These are phyloP conservation scores for Penicillium diatomitis DNA, from an alignment of 495 filamentous ascomycete genomes.

Conservation along the genomic window DNA sequence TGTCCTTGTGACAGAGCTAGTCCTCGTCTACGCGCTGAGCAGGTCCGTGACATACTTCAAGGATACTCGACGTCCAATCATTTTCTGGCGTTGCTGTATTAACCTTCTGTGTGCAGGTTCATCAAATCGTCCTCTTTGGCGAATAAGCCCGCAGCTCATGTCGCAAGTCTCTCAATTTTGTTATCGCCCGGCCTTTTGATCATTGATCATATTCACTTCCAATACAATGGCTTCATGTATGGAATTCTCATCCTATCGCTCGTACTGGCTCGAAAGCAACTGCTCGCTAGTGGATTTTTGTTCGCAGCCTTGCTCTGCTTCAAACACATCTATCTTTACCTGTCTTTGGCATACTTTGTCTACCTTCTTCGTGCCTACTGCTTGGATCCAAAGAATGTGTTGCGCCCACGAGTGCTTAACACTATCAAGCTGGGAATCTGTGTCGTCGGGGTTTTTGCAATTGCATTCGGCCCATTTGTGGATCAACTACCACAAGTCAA, in stretches of 20 bases:
- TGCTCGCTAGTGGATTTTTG: conserved; percentile 67
- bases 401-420: conserved; percentile 69
- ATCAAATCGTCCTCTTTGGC: conserved; percentile 54
- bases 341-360: conserved; percentile 93
- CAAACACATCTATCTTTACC: conserved; percentile 97
- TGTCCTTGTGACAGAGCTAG: conserved; percentile 78
- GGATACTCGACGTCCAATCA: no score
- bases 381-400: conserved; percentile 65
- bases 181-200: conserved; percentile 90
- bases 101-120: conserved; percentile 41
- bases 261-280: conserved; percentile 64
- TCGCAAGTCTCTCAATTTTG: conserved; percentile 79
- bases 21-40: conserved; percentile 76
- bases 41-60: conserved; percentile 36
- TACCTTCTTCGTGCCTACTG: conserved; percentile 83
- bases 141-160: conserved; percentile 71
- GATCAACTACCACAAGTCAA: conserved; percentile 83
- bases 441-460: conserved; percentile 60
- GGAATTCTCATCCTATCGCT: conserved; percentile 80
- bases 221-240: conserved; percentile 97
- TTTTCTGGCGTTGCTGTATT: not conserved
- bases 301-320: conserved; percentile 84
- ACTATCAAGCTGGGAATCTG: conserved; percentile 69
- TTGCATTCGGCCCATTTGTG: conserved; percentile 89
- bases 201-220: conserved; percentile 98